These are phyloP conservation scores for Cercospora nicotianae DNA, from an alignment of 2,329 filamentous ascomycete genomes.

Conservation along the genomic window DNA sequence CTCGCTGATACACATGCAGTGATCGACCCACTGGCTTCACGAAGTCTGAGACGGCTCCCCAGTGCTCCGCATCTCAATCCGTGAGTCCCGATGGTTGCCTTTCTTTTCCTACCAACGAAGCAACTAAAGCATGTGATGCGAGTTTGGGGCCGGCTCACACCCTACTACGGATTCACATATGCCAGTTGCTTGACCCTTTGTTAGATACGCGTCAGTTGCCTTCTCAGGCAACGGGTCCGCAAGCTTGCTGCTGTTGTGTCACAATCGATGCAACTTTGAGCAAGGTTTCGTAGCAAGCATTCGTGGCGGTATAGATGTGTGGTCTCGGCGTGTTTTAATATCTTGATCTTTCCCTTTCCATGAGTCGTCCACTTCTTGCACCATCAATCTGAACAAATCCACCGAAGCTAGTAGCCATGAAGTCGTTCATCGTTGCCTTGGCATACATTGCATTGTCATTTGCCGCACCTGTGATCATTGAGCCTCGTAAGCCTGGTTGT, in stretches of 20 bases:
- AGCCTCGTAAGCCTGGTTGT: constrained; percentile 11
- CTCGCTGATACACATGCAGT: neutral
- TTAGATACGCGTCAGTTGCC: neutral
- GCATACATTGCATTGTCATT: constrained; percentile 12
- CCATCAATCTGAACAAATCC: neutral
- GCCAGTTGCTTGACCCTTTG: neutral
- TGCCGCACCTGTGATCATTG: constrained; percentile 16
- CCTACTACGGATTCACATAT: neutral
- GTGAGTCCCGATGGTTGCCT: neutral
- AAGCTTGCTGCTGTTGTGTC: neutral
- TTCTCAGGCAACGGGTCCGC: neutral
- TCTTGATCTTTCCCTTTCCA: neutral
- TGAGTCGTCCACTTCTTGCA: neutral
- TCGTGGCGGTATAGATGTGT: neutral
- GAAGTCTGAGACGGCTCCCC: neutral
- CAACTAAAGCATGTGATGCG: neutral
- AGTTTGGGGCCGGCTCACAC: neutral
- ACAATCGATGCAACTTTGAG: neutral
- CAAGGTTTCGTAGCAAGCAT: neutral
- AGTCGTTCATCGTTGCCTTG: constrained; percentile 8
- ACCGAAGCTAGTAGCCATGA: constrained; percentile 13
- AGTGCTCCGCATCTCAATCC: neutral
- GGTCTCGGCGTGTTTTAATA: neutral
- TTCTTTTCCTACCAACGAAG: neutral
- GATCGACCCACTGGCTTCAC: neutral